A percentile compares a stretch with the other conserved stretches of the same genome.
Conservation (phyloP, 805 yeast species). For the Candida pseudoglaebosa region DNA sequence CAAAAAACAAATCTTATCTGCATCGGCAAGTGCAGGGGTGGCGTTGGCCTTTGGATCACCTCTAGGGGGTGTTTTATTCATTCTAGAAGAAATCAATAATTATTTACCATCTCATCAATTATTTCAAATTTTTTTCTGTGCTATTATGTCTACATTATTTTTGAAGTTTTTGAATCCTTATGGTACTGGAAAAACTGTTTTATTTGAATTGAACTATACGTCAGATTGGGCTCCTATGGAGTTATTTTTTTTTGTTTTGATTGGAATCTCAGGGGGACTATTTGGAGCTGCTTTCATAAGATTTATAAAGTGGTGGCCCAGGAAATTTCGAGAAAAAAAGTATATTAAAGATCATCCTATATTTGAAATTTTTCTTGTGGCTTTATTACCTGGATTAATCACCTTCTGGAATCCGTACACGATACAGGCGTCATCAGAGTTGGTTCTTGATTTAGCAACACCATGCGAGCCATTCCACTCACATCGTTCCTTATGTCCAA, state of each 20-base stretch:
- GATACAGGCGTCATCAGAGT: constrained; percentile 45
- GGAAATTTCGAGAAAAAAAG: constrained; percentile 28
- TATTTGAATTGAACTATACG: constrained; percentile 47
- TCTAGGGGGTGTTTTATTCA: constrained; percentile 54
- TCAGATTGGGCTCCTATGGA: constrained; percentile 53
- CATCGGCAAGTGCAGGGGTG: constrained; percentile 57
- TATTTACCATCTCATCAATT: constrained; percentile 52
- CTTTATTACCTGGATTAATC: constrained; percentile 42
- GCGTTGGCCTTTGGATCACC: constrained; percentile 62
- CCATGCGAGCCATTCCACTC: constrained; percentile 39
- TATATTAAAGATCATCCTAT: constrained; percentile 36
- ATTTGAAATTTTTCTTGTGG: constrained; percentile 42
- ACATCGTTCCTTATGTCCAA: constrained; percentile 29
- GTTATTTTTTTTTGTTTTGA: constrained; percentile 38
- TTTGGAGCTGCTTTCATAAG: constrained; percentile 50
- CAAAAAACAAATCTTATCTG: constrained; percentile 50
- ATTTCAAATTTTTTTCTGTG: constrained; percentile 53
- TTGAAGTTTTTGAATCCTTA: constrained; percentile 53
- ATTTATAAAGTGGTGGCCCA: constrained; percentile 46
- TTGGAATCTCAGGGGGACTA: constrained; percentile 52
- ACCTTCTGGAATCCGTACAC: constrained; percentile 50
- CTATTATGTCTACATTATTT: constrained; percentile 49
- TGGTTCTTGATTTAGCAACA: constrained; percentile 46
- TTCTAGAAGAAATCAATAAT: constrained; percentile 54
- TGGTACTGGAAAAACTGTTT: constrained; percentile 55